Evolutionary conservation across 164 flowering plant species (phyloP), one percentile per base, ranked within the genome.

Genomic region (Umbellularia californica): DNA sequence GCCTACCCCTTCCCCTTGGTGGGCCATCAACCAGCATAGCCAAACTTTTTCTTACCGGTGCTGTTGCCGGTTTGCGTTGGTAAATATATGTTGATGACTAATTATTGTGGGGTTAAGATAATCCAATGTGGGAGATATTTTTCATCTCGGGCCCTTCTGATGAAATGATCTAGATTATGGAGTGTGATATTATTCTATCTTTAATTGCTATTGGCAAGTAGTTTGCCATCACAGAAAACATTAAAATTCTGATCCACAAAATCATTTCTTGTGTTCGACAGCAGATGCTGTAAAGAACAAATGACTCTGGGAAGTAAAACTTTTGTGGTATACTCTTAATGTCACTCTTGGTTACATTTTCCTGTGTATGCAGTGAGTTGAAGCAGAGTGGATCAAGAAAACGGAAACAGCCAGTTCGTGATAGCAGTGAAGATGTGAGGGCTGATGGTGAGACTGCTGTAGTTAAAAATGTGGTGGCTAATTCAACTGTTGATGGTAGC

Each of bases 321-420:
- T 67, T 27, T 5, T 17, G 47, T 17, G 10, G 35, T 12, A 5
- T 67, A 14, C 9, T 27, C n/a, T 69, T 41, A 13, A 33, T 52
- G 30, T 11, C 52, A 10, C 6, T 72, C 68, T 35, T 25, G 7
- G 7, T 71, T 25, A 4, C 41, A 5, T 25, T 30, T 28, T 28
- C 2, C 50, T 50, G 19, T 71, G 24, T 5, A 2, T 75, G 58
- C 74, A 76, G 78, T 52, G 33, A 28, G 27, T 13, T 24, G 19
- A 55, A 67, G 24, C 41, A 22, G 70, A 52, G 66, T 19, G 62
- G 55, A 66, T n/a, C 52, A 22, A 55, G 55, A 58, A 76, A 55
- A 65, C 50, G 23, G 9, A n/a, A 9, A n/a, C 19, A 15, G 41
- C 58, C 27, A 17, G 51, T 63, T 14, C 17, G 12, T 50, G 69